Evolutionary conservation across 2,329 filamentous ascomycete genomes (phyloP), one percentile per base, ranked within the genome.

Genomic region (Trichoderma semiorbis): DNA sequence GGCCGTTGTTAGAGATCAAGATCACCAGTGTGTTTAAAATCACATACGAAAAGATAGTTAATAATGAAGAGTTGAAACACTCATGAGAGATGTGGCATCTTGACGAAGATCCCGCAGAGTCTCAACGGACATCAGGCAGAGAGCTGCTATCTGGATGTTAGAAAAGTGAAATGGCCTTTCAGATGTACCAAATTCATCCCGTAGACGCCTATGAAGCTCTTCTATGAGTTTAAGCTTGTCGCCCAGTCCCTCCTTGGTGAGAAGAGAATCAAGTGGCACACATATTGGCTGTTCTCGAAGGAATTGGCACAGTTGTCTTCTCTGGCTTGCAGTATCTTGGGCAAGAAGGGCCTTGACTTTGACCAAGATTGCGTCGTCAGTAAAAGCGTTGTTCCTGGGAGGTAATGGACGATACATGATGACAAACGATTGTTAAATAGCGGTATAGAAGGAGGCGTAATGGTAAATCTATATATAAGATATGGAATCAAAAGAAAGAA

Each of bases 341-440:
- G 32, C 11, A 0, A 34, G 32, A 34, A 34, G 1, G 32, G 32
- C 32, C 1, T 1, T 34, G 11, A 34, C 32, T 34, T 5, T 2
- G 32, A 11, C 0, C 32, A 34, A 34, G 32, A 34, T 14, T 5
- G 3, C 11, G 0, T 12, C 4, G 5, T 34, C 32, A 12, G 32
- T 5, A 34, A 34, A 5, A 34, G 3, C 0, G 11, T 2, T 34
- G 32, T 34, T 2, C 32, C 1, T 34, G 32, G 32, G 0, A 0
- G 5, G 12, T 12, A 5, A 32, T 32, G 32, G 32, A 32, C 1
- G 30, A 11, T 11, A 11, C 28, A 30, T 30, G 28, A 30, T 30
- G 6, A 30, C 18, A 16, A 14, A 36, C 0, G 34, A 12, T 16
- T 36, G 14, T 16, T 7, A 12, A 39, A 39, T 39, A 39, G 16